A percentile compares a stretch with the other conserved stretches of the same genome.
Conservation (phyloP, 78 protist genomes). For the Speleostelium caveatum region DNA sequence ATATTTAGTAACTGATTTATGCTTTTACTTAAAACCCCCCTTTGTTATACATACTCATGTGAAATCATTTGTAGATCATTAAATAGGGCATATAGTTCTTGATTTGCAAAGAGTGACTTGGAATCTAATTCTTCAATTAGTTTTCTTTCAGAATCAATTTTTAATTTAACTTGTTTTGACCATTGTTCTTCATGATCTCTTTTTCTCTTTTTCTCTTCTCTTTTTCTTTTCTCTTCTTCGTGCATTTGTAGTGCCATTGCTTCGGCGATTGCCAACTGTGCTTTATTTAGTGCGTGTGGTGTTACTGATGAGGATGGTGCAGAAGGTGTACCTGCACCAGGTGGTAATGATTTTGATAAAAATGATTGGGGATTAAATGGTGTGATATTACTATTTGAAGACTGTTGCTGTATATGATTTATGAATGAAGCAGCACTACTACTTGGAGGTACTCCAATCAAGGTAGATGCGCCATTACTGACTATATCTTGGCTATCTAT, state of each 20-base stretch:
- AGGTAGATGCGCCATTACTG: too few species aligned
- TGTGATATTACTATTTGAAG: too few species aligned
- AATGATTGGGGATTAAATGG: too few species aligned
- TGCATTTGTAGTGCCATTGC: constrained; percentile 59
- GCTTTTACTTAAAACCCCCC: background rate
- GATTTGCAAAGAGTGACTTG: constrained; percentile 27
- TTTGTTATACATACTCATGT: constrained; percentile 60
- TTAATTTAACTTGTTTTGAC: constrained; percentile 28
- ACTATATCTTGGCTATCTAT: too few species aligned
- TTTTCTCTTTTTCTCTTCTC: constrained; percentile 67
- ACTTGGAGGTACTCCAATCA: too few species aligned
- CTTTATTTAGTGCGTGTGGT: constrained; percentile 45
- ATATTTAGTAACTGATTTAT: background rate
- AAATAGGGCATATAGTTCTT: constrained; percentile 82
- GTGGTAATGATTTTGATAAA: too few species aligned
- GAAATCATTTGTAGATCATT: constrained; percentile 89
- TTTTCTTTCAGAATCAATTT: constrained; percentile 54
- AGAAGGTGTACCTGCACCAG: background rate
- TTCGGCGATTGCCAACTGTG: constrained; percentile 59
- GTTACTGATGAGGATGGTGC: background rate
- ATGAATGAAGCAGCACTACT: too few species aligned
- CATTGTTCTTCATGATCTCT: constrained; percentile 55
- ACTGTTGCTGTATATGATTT: too few species aligned
- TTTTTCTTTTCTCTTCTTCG: constrained; percentile 62
- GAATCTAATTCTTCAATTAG: constrained; percentile 74